These are phyloP conservation scores for Craterostigma plantagineum DNA, from an alignment of 257 asterid species.

Conservation along the genomic window DNA sequence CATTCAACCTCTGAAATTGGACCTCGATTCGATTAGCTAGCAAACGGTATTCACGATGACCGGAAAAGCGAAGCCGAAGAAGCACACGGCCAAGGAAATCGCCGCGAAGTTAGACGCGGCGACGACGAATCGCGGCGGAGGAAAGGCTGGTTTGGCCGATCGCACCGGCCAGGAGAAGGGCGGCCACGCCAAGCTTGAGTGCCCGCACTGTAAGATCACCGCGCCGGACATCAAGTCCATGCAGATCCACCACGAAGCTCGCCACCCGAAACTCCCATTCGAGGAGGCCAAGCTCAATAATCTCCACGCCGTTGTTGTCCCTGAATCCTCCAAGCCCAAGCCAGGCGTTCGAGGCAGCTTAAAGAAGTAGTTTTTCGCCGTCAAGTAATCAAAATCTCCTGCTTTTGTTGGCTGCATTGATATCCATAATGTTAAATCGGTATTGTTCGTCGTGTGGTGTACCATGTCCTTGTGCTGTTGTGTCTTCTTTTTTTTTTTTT, in stretches of 20 bases:
- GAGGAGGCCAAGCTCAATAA: constrained; percentile 36
- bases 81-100: constrained; percentile 66
- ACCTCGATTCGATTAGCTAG: not conserved
- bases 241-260: constrained; percentile 57
- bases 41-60: constrained; percentile 20
- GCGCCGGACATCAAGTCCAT: constrained; percentile 45
- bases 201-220: constrained; percentile 41
- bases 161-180: constrained; percentile 37
- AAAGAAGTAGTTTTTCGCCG: constrained; percentile 17
- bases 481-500: too few relatives aligned
- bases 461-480: too few relatives aligned
- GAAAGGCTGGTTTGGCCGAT: constrained; percentile 41
- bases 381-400: too few relatives aligned
- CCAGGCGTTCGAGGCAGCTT: constrained; percentile 42
- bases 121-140: constrained; percentile 48
- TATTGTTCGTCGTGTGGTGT: too few relatives aligned
- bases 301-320: constrained; percentile 21
- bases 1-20: not conserved
- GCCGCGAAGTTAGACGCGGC: constrained; percentile 49
- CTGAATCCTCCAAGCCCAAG: constrained; percentile 14
- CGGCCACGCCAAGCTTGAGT: constrained; percentile 47
- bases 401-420: too few relatives aligned
- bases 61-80: constrained; percentile 73
- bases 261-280: constrained; percentile 38
- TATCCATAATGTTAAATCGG: too few relatives aligned